A percentile compares a stretch with the other conserved stretches of the same genome.
phyloP scores from a whole-genome alignment of 1,284 basidiomycete genomes.

The Anthracocystis setariae region DNA sequence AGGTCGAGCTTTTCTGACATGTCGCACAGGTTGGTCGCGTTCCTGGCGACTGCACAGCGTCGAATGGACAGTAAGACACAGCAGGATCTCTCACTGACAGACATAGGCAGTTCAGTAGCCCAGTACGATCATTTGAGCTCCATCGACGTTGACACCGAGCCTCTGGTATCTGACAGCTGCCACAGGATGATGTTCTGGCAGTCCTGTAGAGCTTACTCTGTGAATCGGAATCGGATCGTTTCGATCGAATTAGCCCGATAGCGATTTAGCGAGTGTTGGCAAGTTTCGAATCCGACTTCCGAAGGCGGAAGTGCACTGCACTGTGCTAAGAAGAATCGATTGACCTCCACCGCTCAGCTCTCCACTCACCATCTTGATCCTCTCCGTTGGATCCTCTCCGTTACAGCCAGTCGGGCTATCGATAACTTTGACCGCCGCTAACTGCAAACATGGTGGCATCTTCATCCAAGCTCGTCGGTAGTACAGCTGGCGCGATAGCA shows the following conservation, averaged over 20 bases:
- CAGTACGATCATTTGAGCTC: background rate
- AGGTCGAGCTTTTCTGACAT: slow-evolving; percentile 35
- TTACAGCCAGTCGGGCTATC: background rate
- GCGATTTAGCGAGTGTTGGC: slow-evolving; percentile 11
- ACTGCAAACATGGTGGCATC: slow-evolving; percentile 1
- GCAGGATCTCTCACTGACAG: background rate
- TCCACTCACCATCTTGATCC: background rate
- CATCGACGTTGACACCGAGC: background rate
- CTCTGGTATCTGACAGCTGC: background rate
- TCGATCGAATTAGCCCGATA: background rate
- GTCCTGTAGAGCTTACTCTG: background rate
- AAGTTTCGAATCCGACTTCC: slow-evolving; percentile 36
- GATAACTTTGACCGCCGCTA: no score
- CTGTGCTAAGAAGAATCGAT: slow-evolving; percentile 35
- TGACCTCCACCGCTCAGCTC: background rate
- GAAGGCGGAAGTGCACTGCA: slow-evolving; percentile 19
- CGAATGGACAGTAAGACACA: slow-evolving; percentile 6
- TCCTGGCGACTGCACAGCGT: background rate
- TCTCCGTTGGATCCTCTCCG: background rate
- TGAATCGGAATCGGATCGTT: background rate
- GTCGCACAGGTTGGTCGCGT: slow-evolving; percentile 12
- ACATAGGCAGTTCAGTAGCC: background rate
- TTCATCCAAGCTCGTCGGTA: slow-evolving; percentile 11
- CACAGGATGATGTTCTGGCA: background rate
- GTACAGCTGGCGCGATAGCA: slow-evolving; percentile 21